These are phyloP conservation scores for Dissoconium aciculare DNA, from an alignment of 2,329 filamentous ascomycete genomes.

Conservation along the genomic window DNA sequence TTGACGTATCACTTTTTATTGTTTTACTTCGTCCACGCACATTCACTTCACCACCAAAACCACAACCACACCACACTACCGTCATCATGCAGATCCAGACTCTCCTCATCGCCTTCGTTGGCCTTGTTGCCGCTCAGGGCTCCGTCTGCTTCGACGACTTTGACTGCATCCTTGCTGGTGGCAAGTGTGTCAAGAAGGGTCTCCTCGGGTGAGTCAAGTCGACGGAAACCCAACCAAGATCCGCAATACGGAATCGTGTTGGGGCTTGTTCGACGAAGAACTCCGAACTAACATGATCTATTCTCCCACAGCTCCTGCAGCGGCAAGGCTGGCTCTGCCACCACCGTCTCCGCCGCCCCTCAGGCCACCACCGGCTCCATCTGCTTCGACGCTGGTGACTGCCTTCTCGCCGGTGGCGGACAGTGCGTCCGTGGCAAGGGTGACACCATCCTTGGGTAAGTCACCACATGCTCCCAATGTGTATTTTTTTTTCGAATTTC, in stretches of 20 bases:
- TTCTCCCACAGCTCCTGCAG: neutral
- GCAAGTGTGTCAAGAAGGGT: constrained; percentile 20
- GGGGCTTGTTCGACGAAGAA: too few relatives aligned
- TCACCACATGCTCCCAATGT: too few relatives aligned
- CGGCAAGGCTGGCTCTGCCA: neutral
- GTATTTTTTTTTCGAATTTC: too few relatives aligned
- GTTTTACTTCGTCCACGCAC: too few relatives aligned
- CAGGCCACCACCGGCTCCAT: constrained; percentile 1
- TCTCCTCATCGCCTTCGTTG: constrained; percentile 29
- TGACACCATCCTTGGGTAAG: neutral
- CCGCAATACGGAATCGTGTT: too few relatives aligned
- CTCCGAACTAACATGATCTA: too few relatives aligned
- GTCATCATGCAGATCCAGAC: too few relatives aligned
- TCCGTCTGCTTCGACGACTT: neutral
- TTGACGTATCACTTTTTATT: too few relatives aligned
- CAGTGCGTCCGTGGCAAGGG: neutral
- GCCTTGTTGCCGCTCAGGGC: constrained; percentile 2
- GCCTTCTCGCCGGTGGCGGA: neutral
- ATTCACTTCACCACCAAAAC: too few relatives aligned
- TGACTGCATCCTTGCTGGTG: constrained; percentile 51
- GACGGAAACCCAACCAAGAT: too few relatives aligned
- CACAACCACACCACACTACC: too few relatives aligned
- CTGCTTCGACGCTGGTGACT: constrained; percentile 1
- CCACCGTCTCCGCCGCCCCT: neutral
- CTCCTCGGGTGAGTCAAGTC: constrained; percentile 1